Evolutionary conservation across 371 early-diverging fungal species (phyloP).

Genomic region (Mucor irregularis): DNA sequence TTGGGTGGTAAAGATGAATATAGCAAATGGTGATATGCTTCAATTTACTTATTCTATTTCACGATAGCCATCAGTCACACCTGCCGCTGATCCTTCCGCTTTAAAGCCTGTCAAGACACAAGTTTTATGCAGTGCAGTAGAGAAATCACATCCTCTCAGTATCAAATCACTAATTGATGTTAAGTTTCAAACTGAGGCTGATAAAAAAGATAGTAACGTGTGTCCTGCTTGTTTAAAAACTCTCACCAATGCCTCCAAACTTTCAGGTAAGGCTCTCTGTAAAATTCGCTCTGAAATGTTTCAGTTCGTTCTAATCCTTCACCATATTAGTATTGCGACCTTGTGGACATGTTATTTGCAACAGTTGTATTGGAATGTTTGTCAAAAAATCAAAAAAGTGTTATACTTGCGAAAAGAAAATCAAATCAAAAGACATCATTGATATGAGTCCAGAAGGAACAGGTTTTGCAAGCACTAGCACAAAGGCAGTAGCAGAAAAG

Average conservation of each 20-base stretch:
- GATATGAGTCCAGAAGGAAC: constrained; percentile 84
- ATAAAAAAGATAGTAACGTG: constrained; percentile 37
- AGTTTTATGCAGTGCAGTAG: constrained; percentile 70
- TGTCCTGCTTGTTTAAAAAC: constrained; percentile 88
- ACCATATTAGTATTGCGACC: constrained; percentile 58
- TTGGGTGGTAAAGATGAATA: constrained; percentile 79
- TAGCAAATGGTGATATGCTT: background rate
- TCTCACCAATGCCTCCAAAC: constrained; percentile 73
- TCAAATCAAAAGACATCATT: constrained; percentile 73
- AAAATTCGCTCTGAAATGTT: background rate
- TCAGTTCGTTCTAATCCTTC: background rate
- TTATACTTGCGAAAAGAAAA: constrained; percentile 78
- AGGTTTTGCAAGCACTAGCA: constrained; percentile 82
- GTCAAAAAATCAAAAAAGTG: constrained; percentile 74
- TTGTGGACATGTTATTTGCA: constrained; percentile 92
- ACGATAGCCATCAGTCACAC: constrained; percentile 75
- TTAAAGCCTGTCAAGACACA: constrained; percentile 53
- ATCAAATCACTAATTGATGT: constrained; percentile 78
- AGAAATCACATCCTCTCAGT: constrained; percentile 70
- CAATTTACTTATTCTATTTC: constrained; percentile 4
- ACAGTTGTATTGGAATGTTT: constrained; percentile 77
- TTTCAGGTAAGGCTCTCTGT: constrained; percentile 68
- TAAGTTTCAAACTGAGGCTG: constrained; percentile 60
- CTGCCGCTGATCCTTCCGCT: constrained; percentile 63
- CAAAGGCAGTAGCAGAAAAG: constrained; percentile 70